Conservation (phyloP, 2,329 filamentous ascomycete genomes). For the Cladosporium sp. region DNA sequence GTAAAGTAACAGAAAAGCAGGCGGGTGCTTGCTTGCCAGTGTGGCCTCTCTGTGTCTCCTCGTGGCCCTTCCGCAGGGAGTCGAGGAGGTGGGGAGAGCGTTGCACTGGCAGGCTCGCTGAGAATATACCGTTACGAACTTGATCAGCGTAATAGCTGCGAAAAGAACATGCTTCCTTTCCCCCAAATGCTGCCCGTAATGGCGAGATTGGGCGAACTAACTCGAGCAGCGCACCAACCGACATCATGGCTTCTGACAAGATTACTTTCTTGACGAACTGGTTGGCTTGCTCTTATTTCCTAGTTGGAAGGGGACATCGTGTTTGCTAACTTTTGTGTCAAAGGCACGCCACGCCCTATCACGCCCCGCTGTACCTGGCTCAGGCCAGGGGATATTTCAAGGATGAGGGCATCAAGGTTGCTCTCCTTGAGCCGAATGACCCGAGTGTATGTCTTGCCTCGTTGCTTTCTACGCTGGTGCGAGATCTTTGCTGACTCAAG, state of each 20-base stretch:
- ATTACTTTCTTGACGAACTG: constrained; percentile 83
- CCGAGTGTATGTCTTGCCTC: constrained; percentile 54
- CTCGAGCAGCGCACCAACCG: constrained; percentile 50
- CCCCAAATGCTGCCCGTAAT: constrained; percentile 27
- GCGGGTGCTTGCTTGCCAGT: constrained; percentile 32
- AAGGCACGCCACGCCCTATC: constrained; percentile 79
- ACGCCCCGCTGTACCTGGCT: constrained; percentile 71
- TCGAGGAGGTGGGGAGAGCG: not conserved
- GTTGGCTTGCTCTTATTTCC: constrained; percentile 38
- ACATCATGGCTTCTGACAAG: constrained; percentile 75
- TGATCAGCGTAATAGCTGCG: constrained; percentile 86
- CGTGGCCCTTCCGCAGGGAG: not conserved
- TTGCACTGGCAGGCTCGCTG: constrained; percentile 42
- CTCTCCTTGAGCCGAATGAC: constrained; percentile 72
- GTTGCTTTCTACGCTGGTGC: too few species aligned
- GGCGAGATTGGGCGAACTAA: not conserved
- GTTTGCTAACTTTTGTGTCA: constrained; percentile 1
- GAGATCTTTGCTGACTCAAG: constrained; percentile 1
- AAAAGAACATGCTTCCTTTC: constrained; percentile 74
- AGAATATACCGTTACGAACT: constrained; percentile 76
- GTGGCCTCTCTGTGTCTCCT: constrained; percentile 9
- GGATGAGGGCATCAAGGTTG: constrained; percentile 73
- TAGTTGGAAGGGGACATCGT: not conserved
- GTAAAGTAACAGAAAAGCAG: constrained; percentile 40
- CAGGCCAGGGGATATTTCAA: constrained; percentile 72